A percentile compares a stretch with the other conserved stretches of the same genome.
These are phyloP conservation scores for Paraleonurus japonicus DNA, from an alignment of 257 asterid genomes.

Conservation along the genomic window DNA sequence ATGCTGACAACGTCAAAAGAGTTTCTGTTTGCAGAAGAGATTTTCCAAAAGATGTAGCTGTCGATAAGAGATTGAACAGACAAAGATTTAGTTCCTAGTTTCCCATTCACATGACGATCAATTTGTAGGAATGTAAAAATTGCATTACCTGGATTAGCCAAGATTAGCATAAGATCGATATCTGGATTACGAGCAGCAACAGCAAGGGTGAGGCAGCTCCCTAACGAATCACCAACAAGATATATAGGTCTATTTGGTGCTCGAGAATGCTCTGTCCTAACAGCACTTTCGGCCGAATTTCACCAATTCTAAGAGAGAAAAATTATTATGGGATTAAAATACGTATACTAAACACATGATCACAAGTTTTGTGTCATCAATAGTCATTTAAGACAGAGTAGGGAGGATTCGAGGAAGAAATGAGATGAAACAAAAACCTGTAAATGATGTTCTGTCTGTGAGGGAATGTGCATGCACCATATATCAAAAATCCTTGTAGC, in stretches of 20 bases:
- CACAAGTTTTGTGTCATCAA: too few species aligned
- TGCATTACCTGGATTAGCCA: slow-evolving; percentile 78
- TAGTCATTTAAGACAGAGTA: neutral
- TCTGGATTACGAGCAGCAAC: slow-evolving; percentile 80
- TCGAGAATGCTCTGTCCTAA: slow-evolving; percentile 44
- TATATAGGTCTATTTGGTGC: slow-evolving; percentile 66
- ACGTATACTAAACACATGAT: neutral
- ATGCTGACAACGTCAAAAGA: slow-evolving; percentile 42
- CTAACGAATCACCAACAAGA: slow-evolving; percentile 78
- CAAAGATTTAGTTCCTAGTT: slow-evolving; percentile 1
- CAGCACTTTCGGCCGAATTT: slow-evolving; percentile 64
- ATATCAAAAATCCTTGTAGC: slow-evolving; percentile 60
- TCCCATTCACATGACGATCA: neutral
- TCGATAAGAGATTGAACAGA: slow-evolving; percentile 4
- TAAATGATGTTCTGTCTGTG: slow-evolving; percentile 59
- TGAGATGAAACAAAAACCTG: slow-evolving; percentile 46
- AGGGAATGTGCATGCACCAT: slow-evolving; percentile 93
- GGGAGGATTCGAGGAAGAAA: neutral
- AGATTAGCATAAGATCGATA: slow-evolving; percentile 60
- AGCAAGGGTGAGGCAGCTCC: slow-evolving; percentile 78
- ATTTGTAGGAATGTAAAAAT: neutral
- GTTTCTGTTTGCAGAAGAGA: slow-evolving; percentile 44
- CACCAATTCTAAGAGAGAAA: slow-evolving; percentile 51
- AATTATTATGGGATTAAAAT: too few species aligned
- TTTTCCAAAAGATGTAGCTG: slow-evolving; percentile 65